Evolutionary conservation across 805 yeast species (phyloP).

Genomic region (Wickerhamiella domercqiae): DNA sequence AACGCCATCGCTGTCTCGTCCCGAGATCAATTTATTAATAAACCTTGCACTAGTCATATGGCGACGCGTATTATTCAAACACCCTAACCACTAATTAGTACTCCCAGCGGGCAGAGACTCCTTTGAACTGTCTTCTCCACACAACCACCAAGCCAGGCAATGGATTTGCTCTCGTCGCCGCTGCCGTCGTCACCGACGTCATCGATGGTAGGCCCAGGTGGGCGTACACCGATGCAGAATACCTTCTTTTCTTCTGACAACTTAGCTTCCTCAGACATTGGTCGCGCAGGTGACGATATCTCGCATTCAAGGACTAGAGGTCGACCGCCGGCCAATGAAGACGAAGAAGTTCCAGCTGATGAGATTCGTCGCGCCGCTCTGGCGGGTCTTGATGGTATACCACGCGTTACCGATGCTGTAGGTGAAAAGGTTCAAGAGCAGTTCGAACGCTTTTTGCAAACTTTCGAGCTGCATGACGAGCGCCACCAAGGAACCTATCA

Average conservation of each 20-base stretch:
- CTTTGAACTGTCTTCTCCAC: background rate
- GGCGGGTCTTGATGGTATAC: constrained; percentile 30
- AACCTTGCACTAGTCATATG: too few relatives aligned
- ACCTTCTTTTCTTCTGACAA: background rate
- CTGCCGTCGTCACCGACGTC: constrained; percentile 13
- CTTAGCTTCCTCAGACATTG: background rate
- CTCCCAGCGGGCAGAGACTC: background rate
- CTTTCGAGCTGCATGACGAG: constrained; percentile 34
- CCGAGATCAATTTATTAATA: too few relatives aligned
- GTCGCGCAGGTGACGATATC: background rate
- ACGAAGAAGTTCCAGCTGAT: constrained; percentile 8
- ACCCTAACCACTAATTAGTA: background rate
- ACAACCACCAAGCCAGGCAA: background rate
- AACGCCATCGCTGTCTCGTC: too few relatives aligned
- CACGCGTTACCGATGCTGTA: constrained; percentile 77
- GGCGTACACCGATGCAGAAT: background rate
- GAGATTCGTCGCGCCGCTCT: constrained; percentile 14
- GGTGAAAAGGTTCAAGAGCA: constrained; percentile 90
- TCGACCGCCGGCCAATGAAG: background rate
- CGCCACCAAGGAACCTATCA: too few relatives aligned
- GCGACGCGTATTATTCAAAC: background rate
- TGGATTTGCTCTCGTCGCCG: constrained; percentile 9
- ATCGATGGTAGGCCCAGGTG: constrained; percentile 5
- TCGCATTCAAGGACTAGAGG: background rate
- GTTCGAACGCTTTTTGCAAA: constrained; percentile 70